These are phyloP conservation scores for Nigrograna mackinnonii DNA, from an alignment of 2,329 filamentous ascomycete genomes.

Conservation along the genomic window DNA sequence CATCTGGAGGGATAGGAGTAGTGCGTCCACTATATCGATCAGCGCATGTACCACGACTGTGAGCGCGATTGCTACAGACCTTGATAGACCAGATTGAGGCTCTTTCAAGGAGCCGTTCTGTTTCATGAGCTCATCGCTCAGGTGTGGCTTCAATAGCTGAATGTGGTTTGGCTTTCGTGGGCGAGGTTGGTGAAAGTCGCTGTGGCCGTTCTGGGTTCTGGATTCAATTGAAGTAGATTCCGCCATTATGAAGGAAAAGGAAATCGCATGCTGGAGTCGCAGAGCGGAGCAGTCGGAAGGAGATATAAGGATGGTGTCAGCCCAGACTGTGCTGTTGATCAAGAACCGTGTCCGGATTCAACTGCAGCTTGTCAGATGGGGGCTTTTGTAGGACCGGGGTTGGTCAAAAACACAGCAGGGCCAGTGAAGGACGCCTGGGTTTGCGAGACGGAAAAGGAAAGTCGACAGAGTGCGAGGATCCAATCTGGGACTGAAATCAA, in stretches of 20 bases:
- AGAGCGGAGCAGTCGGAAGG: slow-evolving; percentile 10
- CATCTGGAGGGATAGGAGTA: slow-evolving; percentile 84
- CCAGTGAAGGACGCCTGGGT: background rate
- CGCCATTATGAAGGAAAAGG: slow-evolving; percentile 26
- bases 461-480: no score
- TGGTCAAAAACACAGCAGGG: background rate
- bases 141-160: slow-evolving; percentile 37
- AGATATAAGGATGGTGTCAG: slow-evolving; percentile 27
- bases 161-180: slow-evolving; percentile 39
- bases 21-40: slow-evolving; percentile 69
- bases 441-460: background rate
- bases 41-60: slow-evolving; percentile 68
- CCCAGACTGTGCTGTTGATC: slow-evolving; percentile 22
- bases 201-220: slow-evolving; percentile 22
- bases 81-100: slow-evolving; percentile 36
- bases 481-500: no score
- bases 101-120: slow-evolving; percentile 26
- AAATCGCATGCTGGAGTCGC: slow-evolving; percentile 23
- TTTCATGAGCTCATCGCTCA: slow-evolving; percentile 33
- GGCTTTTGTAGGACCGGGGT: background rate
- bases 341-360: slow-evolving; percentile 11
- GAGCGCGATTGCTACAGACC: slow-evolving; percentile 67
- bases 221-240: slow-evolving; percentile 34
- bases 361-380: slow-evolving; percentile 10
- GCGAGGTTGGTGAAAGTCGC: slow-evolving; percentile 34